Percentiles rank a stretch among this genome's conserved stretches.
These are phyloP conservation scores for Purpureocillium takamizusanense DNA, from an alignment of 2,329 filamentous ascomycete species.

Conservation along the genomic window DNA sequence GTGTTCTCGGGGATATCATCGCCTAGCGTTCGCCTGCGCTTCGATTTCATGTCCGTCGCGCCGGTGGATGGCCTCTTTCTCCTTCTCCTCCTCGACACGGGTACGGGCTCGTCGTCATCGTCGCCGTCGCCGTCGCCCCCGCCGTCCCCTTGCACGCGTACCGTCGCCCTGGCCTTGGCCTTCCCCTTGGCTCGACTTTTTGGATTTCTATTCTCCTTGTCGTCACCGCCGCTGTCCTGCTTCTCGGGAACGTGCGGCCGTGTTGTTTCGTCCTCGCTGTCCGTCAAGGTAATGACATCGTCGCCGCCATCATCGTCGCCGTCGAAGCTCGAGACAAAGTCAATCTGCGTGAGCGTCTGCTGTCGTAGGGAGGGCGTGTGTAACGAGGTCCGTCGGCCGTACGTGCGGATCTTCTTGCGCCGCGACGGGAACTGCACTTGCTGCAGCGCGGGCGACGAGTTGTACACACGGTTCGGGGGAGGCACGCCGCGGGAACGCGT, in stretches of 20 bases:
- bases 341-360: constrained; percentile 34
- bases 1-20: constrained; percentile 7
- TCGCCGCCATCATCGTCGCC: constrained; percentile 16
- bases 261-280: constrained; percentile 15
- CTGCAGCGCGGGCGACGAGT: constrained; percentile 25
- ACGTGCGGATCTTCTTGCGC: constrained; percentile 23
- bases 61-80: constrained; percentile 10
- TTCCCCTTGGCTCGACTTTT: too few relatives aligned
- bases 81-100: constrained; percentile 14
- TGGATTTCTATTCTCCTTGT: constrained; percentile 10
- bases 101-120: constrained; percentile 13
- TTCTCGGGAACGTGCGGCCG: not conserved
- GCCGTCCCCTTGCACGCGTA: not conserved
- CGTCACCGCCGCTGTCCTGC: constrained; percentile 3
- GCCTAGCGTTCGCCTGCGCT: constrained; percentile 18
- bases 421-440: constrained; percentile 29
- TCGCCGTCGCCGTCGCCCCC: constrained; percentile 4
- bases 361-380: constrained; percentile 19
- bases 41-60: constrained; percentile 2
- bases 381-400: constrained; percentile 16
- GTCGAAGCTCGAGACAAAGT: constrained; percentile 25
- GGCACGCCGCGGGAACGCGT: constrained; percentile 28
- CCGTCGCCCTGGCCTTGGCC: too few relatives aligned
- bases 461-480: constrained; percentile 27
- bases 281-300: constrained; percentile 13